Evolutionary conservation across 2,329 filamentous ascomycete species (phyloP), one percentile per base, ranked within the genome.

Genomic region (Microdochium nivale): DNA sequence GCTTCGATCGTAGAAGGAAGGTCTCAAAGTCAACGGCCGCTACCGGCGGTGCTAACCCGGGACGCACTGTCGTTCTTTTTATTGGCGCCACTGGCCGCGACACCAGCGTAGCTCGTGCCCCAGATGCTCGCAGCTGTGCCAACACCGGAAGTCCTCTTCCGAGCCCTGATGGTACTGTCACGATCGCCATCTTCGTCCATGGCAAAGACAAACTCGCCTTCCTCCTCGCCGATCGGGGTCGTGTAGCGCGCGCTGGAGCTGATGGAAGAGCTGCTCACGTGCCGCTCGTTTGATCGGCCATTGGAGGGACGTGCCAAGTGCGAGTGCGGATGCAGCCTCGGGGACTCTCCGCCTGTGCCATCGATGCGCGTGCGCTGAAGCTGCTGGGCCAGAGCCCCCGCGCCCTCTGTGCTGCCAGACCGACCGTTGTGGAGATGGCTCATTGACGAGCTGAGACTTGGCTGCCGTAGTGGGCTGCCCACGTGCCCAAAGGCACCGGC

Each of bases 181-280:
- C 75, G 68, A 30, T 82, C 79, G 23, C 79, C 78, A 25, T 80
- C 79, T 51, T 82, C 79, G 57, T 85, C 81, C 81, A 85, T 84
- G 60, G 71, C 79, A 62, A 85, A 85, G 14, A 85, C 78, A 56
- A 84, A 83, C 25, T 80, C 76, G 3, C 78, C 72, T 51, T 84
- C 80, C 58, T 85, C 81, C 60, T 84, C 81, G 53, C 84, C 81
- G 55, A 85, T 84, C 2, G 81, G 81, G 1, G 80, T 84, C 1
- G 81, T 81, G 62, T 83, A 83, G 16, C 81, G 71, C 21, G 78
- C 79, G 37, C 74, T 79, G 37, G 78, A 80, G 57, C 76, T 73
- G 58, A 81, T 76, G 57, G 80, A 83, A 27, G 75, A 75, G 52
- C 75, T 81, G 58, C 80, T 84, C 33, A 82, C 72, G 62, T 83